A percentile compares a stretch with the other conserved stretches of the same genome.
These are phyloP conservation scores for Clonostachys byssicola DNA, from an alignment of 2,329 filamentous ascomycete genomes.

Conservation along the genomic window DNA sequence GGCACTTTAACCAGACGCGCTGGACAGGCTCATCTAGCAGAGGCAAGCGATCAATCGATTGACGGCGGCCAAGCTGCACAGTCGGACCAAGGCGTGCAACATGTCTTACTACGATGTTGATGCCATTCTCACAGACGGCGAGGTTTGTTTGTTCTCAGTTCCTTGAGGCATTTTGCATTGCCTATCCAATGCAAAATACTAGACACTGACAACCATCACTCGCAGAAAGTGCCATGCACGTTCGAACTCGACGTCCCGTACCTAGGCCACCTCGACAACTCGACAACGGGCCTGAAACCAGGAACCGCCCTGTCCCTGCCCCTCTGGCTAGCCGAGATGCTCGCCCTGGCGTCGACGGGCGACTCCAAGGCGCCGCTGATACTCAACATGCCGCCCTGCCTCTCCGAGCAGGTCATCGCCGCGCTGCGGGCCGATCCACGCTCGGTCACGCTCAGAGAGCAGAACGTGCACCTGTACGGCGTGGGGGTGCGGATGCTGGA, in stretches of 20 bases:
- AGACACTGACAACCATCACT: slow-evolving; percentile 22
- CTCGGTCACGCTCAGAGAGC: slow-evolving; percentile 76
- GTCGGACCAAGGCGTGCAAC: neutral
- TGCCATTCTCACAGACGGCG: slow-evolving; percentile 79
- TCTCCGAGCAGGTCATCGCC: slow-evolving; percentile 77
- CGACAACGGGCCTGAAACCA: slow-evolving; percentile 65
- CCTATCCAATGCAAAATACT: slow-evolving; percentile 2
- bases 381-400: slow-evolving; percentile 74
- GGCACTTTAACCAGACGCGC: too few species aligned
- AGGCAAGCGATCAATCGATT: too few species aligned
- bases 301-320: slow-evolving; percentile 80
- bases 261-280: slow-evolving; percentile 84
- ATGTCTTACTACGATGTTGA: slow-evolving; percentile 85
- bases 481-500: slow-evolving; percentile 84
- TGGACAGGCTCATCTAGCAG: too few species aligned
- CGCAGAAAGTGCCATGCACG: slow-evolving; percentile 88
- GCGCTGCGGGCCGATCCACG: slow-evolving; percentile 88
- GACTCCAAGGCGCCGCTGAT: slow-evolving; percentile 62
- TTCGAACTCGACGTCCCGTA: slow-evolving; percentile 88
- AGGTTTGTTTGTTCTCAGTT: slow-evolving; percentile 45
- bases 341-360: slow-evolving; percentile 63
- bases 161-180: neutral
- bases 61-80: too few species aligned
- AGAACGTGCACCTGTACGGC: slow-evolving; percentile 84
- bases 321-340: slow-evolving; percentile 92